Conservation (phyloP, 202 grass and related monocot species). For the Cymbopogon flexuosus region DNA sequence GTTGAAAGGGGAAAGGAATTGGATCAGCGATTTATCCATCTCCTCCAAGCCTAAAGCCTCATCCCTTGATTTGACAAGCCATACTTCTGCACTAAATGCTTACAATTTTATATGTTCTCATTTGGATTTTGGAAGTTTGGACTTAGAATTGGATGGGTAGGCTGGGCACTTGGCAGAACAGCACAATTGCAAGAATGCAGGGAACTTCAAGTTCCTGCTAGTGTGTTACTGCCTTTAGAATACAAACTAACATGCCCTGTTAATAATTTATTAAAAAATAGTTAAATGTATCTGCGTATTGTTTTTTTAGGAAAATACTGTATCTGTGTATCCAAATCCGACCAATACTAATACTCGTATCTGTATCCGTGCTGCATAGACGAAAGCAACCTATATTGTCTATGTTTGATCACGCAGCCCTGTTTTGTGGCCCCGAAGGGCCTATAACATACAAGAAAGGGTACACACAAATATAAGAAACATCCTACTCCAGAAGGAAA, state of each 20-base stretch:
- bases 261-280: background rate
- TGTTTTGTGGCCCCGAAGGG: background rate
- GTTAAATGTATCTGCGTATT: background rate
- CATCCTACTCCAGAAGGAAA: background rate
- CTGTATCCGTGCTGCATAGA: background rate
- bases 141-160: background rate
- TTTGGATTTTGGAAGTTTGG: background rate
- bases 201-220: background rate
- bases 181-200: background rate
- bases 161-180: background rate
- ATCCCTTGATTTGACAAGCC: background rate
- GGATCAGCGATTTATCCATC: background rate
- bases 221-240: background rate
- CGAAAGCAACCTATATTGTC: background rate
- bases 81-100: background rate
- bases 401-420: background rate
- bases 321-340: background rate
- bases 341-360: background rate
- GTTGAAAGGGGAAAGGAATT: background rate
- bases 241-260: background rate
- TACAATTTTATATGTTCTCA: background rate
- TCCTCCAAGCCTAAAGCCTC: background rate
- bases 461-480: background rate
- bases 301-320: no score
- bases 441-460: background rate